Base-by-base conservation (phyloP, 192 early-diverging fungal species). In the Backusella morwellensis region DNA sequence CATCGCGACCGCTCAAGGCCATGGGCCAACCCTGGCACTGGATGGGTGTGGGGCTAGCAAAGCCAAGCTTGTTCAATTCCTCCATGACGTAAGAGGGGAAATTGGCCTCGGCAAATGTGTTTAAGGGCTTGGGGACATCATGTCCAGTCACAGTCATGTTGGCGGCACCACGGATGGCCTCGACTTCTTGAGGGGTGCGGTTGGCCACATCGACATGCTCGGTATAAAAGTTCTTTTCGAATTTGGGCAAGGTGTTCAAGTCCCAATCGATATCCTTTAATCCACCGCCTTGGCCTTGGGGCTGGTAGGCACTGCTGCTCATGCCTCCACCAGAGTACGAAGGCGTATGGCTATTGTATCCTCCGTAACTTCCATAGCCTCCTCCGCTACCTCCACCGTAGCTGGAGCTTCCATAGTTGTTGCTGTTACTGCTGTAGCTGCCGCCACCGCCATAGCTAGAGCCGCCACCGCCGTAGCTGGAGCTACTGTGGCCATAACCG, bases 11-110 rank as follows among this genome's bases (percentile, higher is more conserved):
- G 35, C 90, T 93, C 63, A 99, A 90, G 6, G 97, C 97, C 97
- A 98, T 98, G 14, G 97, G 97, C 97, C 97, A 98, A 35, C 97
- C 97, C 78, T 99, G 97, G 36, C 94, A 90, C 86, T 99, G 97
- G 73, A 99, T 99, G 42, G 96, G 83, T 1, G 97, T 99, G 44
- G 97, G 97, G 19, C 86, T 85, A 26, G 87, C 85, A 86, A 98
- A 99, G 4, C 97, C 96, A 66, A 93, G 88, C 66, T 91, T 88
- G 21, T 88, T 74, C 40, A 99, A 92, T 85, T 97, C 97, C 63
- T 91, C 85, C 76, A 98, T 87, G 21, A 99, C 94, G 81, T 97
- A 98, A 83, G 88, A 80, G 19, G 98, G 97, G 80, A 99, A 98
- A 36, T 92, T 91, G 23, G 97, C 94, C 86, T 99, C 97, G 1